Conservation (phyloP, 768 basidiomycete species). For the Mrakia frigida region DNA sequence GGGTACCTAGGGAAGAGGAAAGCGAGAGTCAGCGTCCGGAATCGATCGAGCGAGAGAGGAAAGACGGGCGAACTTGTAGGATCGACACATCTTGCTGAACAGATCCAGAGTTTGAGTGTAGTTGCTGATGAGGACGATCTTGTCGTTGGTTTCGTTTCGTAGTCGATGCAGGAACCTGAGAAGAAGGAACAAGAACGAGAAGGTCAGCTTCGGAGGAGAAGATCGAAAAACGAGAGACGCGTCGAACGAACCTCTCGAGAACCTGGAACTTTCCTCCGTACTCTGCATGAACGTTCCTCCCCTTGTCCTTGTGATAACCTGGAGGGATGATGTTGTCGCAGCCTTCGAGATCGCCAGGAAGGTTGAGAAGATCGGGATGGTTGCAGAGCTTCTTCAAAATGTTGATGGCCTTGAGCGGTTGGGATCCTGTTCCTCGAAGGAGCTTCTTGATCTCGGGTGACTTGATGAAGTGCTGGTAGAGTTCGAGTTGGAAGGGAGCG, state of each 20-base stretch:
- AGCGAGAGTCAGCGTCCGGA: background rate
- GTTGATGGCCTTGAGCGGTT: conserved; percentile 94
- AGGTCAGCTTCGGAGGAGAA: background rate
- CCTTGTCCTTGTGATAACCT: conserved; percentile 54
- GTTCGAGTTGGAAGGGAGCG: conserved; percentile 71
- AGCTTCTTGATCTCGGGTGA: conserved; percentile 89
- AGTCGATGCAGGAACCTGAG: conserved; percentile 77
- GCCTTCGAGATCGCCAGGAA: conserved; percentile 77
- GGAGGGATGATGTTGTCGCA: conserved; percentile 75
- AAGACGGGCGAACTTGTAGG: conserved; percentile 59
- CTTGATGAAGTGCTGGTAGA: conserved; percentile 85
- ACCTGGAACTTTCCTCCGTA: conserved; percentile 92
- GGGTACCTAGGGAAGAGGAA: conserved; percentile 61
- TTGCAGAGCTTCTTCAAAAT: conserved; percentile 93
- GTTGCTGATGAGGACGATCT: conserved; percentile 94
- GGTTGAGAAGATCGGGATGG: conserved; percentile 80
- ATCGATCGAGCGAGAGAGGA: background rate
- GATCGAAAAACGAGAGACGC: background rate
- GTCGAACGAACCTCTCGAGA: conserved; percentile 65
- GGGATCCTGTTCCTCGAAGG: conserved; percentile 77
- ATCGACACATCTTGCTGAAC: conserved; percentile 80
- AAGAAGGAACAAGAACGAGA: conserved; percentile 1
- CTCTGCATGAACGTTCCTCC: conserved; percentile 58
- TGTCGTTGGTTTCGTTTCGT: conserved; percentile 74
- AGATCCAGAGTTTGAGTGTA: conserved; percentile 92